Conservation (phyloP, 306 rosid genomes). For the Bauhinia variegata region DNA sequence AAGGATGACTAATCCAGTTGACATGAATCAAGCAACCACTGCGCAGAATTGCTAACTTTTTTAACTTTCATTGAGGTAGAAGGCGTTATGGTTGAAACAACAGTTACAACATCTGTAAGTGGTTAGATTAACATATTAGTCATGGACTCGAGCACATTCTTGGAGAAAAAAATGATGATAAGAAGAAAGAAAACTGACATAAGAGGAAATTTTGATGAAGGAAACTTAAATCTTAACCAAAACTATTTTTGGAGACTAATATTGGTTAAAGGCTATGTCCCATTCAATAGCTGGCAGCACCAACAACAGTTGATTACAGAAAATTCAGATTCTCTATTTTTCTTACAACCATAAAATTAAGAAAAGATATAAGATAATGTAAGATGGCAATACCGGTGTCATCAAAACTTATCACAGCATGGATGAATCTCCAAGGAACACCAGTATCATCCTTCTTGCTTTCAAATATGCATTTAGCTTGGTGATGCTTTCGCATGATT, state of each 20-base stretch:
- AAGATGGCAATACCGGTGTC: constrained; percentile 61
- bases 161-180: not conserved
- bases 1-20: constrained; percentile 72
- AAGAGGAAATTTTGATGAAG: not conserved
- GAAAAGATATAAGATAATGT: no score
- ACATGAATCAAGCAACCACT: constrained; percentile 85
- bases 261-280: no score
- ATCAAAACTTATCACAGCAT: constrained; percentile 67
- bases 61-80: constrained; percentile 63
- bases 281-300: no score
- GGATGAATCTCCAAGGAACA: constrained; percentile 72
- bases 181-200: not conserved
- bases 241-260: not conserved
- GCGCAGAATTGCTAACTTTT: constrained; percentile 57
- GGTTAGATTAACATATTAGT: constrained; percentile 17
- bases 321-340: no score
- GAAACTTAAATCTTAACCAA: not conserved
- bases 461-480: constrained; percentile 66
- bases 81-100: constrained; percentile 77
- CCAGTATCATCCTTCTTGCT: constrained; percentile 73
- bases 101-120: constrained; percentile 68
- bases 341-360: constrained; percentile 49
- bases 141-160: not conserved
- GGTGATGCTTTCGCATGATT: constrained; percentile 60
- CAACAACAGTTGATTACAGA: no score